Conservation (phyloP, 1,139 yeast species). For the Blastobotrys persicus region DNA sequence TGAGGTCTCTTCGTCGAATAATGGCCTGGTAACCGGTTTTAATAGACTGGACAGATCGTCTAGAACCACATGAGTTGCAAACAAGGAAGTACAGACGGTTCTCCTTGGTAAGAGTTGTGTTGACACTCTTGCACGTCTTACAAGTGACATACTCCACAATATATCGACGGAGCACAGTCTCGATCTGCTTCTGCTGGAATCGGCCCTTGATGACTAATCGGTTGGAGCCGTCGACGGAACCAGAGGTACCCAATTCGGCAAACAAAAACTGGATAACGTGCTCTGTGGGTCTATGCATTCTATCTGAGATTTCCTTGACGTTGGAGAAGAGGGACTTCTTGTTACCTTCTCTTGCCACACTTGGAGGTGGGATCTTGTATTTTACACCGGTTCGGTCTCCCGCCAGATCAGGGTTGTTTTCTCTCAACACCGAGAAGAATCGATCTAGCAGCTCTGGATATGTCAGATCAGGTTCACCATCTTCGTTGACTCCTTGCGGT, state of each 20-base stretch:
- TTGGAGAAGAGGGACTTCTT: slow-evolving; percentile 95
- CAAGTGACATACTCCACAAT: slow-evolving; percentile 97
- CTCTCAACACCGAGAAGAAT: slow-evolving; percentile 79
- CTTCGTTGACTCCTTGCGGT: slow-evolving; percentile 30
- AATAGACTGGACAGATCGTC: slow-evolving; percentile 94
- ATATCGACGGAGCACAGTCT: slow-evolving; percentile 92
- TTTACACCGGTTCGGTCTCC: slow-evolving; percentile 93
- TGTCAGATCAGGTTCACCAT: slow-evolving; percentile 58
- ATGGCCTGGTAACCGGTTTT: slow-evolving; percentile 99
- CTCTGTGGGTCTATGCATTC: slow-evolving; percentile 94
- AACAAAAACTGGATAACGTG: slow-evolving; percentile 94
- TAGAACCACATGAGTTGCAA: slow-evolving; percentile 97
- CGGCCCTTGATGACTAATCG: slow-evolving; percentile 97
- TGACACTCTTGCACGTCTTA: slow-evolving; percentile 97
- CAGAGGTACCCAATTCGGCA: slow-evolving; percentile 99
- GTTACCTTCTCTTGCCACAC: slow-evolving; percentile 94
- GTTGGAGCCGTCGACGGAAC: slow-evolving; percentile 97
- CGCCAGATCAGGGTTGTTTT: slow-evolving; percentile 96
- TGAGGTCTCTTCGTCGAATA: slow-evolving; percentile 41
- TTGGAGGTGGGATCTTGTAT: slow-evolving; percentile 96
- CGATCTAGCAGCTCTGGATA: slow-evolving; percentile 77
- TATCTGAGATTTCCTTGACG: slow-evolving; percentile 90
- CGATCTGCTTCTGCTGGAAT: slow-evolving; percentile 96
- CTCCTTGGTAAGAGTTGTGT: slow-evolving; percentile 93
- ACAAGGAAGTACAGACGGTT: slow-evolving; percentile 97